These are phyloP conservation scores for Cadophora luteo-olivacea DNA, from an alignment of 2,329 filamentous ascomycete genomes.

Conservation along the genomic window DNA sequence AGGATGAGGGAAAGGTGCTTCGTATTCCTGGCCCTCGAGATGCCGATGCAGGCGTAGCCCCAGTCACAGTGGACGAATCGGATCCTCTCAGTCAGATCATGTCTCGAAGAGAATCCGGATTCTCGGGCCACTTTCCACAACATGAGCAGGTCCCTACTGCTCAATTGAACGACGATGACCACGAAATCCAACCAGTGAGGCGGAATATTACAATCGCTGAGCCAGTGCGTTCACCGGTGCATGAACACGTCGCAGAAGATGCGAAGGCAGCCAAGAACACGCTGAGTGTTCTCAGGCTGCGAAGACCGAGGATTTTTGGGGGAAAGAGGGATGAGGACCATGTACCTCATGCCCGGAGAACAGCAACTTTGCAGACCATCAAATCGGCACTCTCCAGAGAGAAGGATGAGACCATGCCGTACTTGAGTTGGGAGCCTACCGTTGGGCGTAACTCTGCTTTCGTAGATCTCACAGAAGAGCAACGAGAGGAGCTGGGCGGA, in stretches of 20 bases:
- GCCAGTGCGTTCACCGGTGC: conserved; percentile 29
- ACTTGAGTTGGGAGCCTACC: conserved; percentile 93
- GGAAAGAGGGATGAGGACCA: conserved; percentile 42
- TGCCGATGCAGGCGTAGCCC: conserved; percentile 81
- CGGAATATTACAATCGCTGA: conserved; percentile 43
- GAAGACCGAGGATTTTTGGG: conserved; percentile 50
- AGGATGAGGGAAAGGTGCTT: conserved; percentile 73
- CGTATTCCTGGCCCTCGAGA: conserved; percentile 93
- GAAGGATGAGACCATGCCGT: conserved; percentile 73
- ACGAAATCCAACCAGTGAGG: conserved; percentile 25
- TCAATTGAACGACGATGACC: conserved; percentile 30
- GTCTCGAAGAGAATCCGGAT: conserved; percentile 34
- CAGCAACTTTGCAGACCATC: conserved; percentile 63
- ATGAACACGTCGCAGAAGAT: conserved; percentile 43
- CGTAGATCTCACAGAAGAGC: conserved; percentile 83
- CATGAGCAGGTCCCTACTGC: conserved; percentile 22
- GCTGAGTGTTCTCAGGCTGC: conserved; percentile 48
- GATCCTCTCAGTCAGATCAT: conserved; percentile 32
- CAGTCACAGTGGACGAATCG: conserved; percentile 58
- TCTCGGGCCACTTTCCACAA: conserved; percentile 18
- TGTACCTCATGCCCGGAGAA: conserved; percentile 28
- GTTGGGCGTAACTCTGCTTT: conserved; percentile 94
- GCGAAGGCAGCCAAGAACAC: conserved; percentile 34
- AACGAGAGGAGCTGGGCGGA: conserved; percentile 92
- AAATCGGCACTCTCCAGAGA: conserved; percentile 50